These are phyloP conservation scores for Kregervanrija delftensis DNA, from an alignment of 805 yeast genomes.

Conservation along the genomic window DNA sequence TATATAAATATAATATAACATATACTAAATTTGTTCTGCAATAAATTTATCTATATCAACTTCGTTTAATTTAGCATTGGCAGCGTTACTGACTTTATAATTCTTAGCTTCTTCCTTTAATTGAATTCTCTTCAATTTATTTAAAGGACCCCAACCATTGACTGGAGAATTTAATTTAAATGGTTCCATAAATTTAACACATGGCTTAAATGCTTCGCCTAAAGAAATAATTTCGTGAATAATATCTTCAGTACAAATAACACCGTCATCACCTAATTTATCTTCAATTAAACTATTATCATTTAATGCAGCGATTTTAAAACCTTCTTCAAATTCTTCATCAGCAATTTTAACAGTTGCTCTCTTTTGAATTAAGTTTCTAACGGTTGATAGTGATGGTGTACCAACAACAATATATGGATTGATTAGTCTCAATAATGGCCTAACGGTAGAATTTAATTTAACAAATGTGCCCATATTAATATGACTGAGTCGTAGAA, in stretches of 20 bases:
- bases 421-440: slow-evolving; percentile 58
- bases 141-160: slow-evolving; percentile 68
- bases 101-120: slow-evolving; percentile 43
- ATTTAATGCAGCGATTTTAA: slow-evolving; percentile 44
- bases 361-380: slow-evolving; percentile 72
- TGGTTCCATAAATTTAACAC: slow-evolving; percentile 60
- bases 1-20: background rate
- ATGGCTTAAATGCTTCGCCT: slow-evolving; percentile 58
- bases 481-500: slow-evolving; percentile 51
- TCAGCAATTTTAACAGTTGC: slow-evolving; percentile 42
- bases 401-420: slow-evolving; percentile 70
- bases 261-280: slow-evolving; percentile 57
- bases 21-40: slow-evolving; percentile 41
- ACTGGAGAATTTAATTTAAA: slow-evolving; percentile 65
- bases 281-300: slow-evolving; percentile 75
- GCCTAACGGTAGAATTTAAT: slow-evolving; percentile 49
- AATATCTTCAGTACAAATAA: slow-evolving; percentile 76
- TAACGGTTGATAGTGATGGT: slow-evolving; percentile 67
- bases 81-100: slow-evolving; percentile 48
- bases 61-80: slow-evolving; percentile 59
- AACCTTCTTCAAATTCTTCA: slow-evolving; percentile 12
- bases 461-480: slow-evolving; percentile 72
- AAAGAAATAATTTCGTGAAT: slow-evolving; percentile 61
- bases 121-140: slow-evolving; percentile 58
- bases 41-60: slow-evolving; percentile 68